A percentile compares a stretch with the other conserved stretches of the same genome.
Evolutionary conservation across 2,329 filamentous ascomycete species (phyloP).

Genomic region (Phialophora macrospora): DNA sequence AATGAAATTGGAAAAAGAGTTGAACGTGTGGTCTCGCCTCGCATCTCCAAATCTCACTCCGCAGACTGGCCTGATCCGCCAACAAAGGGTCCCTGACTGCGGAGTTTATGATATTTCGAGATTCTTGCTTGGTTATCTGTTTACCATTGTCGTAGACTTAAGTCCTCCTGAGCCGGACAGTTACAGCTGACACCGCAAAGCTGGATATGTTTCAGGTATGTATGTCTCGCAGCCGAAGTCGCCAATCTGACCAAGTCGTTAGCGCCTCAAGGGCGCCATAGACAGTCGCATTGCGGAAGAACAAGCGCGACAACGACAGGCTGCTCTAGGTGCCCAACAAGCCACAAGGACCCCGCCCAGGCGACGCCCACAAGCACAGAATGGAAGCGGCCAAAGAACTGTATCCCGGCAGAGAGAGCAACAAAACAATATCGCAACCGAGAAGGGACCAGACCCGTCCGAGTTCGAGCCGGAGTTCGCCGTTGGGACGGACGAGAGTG

Average conservation of each 20-base stretch:
- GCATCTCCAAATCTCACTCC: slow-evolving; percentile 19
- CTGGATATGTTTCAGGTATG: slow-evolving; percentile 41
- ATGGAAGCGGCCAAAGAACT: slow-evolving; percentile 40
- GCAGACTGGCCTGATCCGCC: slow-evolving; percentile 2
- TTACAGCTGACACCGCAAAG: slow-evolving; percentile 29
- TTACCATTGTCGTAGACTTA: not conserved
- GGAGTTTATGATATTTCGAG: slow-evolving; percentile 17
- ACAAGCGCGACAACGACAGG: slow-evolving; percentile 73
- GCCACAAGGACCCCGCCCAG: slow-evolving; percentile 52
- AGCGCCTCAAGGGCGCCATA: slow-evolving; percentile 84
- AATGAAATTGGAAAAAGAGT: slow-evolving; percentile 7
- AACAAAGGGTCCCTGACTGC: slow-evolving; percentile 16
- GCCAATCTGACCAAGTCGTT: slow-evolving; percentile 22
- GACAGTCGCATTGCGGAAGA: slow-evolving; percentile 89
- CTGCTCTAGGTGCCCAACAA: slow-evolving; percentile 44
- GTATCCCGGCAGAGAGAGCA: slow-evolving; percentile 44
- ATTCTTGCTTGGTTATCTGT: not conserved
- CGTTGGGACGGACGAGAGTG: slow-evolving; percentile 75
- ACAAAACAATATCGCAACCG: slow-evolving; percentile 51
- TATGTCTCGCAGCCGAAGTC: not conserved
- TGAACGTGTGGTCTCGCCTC: not conserved
- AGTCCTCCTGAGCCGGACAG: not conserved
- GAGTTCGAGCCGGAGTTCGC: slow-evolving; percentile 87
- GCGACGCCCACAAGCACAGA: slow-evolving; percentile 42
- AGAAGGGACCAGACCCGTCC: slow-evolving; percentile 75